Percentiles rank a stretch among this genome's conserved stretches.
Conservation (phyloP, 2,329 filamentous ascomycete species). For the Xylaria polymorpha region DNA sequence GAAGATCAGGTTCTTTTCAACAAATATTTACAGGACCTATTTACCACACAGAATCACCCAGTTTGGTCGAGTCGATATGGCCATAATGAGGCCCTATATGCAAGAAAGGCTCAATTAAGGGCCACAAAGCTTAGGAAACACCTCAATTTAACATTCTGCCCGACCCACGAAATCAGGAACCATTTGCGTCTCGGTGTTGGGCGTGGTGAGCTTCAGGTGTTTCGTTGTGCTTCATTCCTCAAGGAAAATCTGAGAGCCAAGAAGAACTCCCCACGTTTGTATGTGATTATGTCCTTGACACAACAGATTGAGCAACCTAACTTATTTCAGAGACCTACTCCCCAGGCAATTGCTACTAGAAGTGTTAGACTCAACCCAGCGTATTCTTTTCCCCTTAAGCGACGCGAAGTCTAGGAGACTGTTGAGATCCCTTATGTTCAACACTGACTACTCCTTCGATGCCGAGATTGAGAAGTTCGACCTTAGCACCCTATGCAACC, state of each 20-base stretch:
- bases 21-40: slow-evolving; percentile 38
- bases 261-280: slow-evolving; percentile 5
- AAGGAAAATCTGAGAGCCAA: slow-evolving; percentile 36
- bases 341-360: slow-evolving; percentile 38
- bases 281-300: not conserved
- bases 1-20: slow-evolving; percentile 29
- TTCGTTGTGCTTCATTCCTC: slow-evolving; percentile 37
- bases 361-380: slow-evolving; percentile 35
- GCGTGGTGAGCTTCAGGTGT: slow-evolving; percentile 32
- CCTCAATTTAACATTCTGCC: slow-evolving; percentile 26
- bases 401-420: slow-evolving; percentile 33
- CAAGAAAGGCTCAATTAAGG: slow-evolving; percentile 27
- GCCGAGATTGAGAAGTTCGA: slow-evolving; percentile 35
- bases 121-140: slow-evolving; percentile 33
- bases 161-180: slow-evolving; percentile 34
- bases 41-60: slow-evolving; percentile 30
- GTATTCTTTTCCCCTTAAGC: slow-evolving; percentile 34
- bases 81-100: slow-evolving; percentile 28
- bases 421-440: slow-evolving; percentile 26
- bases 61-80: slow-evolving; percentile 30
- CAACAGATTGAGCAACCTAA: slow-evolving; percentile 6
- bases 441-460: slow-evolving; percentile 31
- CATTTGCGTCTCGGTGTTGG: slow-evolving; percentile 34
- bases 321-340: slow-evolving; percentile 24
- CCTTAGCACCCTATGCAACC: slow-evolving; percentile 27